Evolutionary conservation across 2,329 filamentous ascomycete genomes (phyloP).

Genomic region (Monilinia vaccinii-corymbosi): DNA sequence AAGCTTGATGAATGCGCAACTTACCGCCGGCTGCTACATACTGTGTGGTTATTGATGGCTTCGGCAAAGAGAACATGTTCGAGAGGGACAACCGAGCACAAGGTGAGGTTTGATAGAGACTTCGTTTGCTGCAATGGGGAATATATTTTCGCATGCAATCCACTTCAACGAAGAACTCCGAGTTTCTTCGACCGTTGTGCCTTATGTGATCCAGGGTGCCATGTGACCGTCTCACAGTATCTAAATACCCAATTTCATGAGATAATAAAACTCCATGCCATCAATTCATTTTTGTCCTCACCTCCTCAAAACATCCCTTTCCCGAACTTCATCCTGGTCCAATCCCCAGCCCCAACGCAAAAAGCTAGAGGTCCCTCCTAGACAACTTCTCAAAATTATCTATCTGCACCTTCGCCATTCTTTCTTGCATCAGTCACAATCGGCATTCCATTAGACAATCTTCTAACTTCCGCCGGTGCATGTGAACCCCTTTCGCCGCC

Average conservation of each 20-base stretch:
- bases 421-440: not conserved
- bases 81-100: too few relatives aligned
- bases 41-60: not conserved
- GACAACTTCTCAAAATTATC: not conserved
- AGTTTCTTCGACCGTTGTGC: too few relatives aligned
- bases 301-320: not conserved
- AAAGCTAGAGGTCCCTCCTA: not conserved
- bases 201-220: too few relatives aligned
- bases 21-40: conserved; percentile 69
- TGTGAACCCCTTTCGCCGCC: not conserved
- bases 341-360: not conserved
- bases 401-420: not conserved
- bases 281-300: not conserved
- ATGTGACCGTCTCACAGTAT: too few relatives aligned
- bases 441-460: not conserved
- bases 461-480: not conserved
- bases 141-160: too few relatives aligned
- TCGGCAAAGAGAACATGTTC: too few relatives aligned
- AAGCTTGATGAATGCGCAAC: conserved; percentile 40
- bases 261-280: not conserved
- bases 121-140: too few relatives aligned
- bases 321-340: not conserved
- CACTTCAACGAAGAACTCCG: too few relatives aligned
- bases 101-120: too few relatives aligned
- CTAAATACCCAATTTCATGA: too few relatives aligned